Base-by-base conservation (phyloP, 768 basidiomycete genomes). In the Suillus hirtellus region DNA sequence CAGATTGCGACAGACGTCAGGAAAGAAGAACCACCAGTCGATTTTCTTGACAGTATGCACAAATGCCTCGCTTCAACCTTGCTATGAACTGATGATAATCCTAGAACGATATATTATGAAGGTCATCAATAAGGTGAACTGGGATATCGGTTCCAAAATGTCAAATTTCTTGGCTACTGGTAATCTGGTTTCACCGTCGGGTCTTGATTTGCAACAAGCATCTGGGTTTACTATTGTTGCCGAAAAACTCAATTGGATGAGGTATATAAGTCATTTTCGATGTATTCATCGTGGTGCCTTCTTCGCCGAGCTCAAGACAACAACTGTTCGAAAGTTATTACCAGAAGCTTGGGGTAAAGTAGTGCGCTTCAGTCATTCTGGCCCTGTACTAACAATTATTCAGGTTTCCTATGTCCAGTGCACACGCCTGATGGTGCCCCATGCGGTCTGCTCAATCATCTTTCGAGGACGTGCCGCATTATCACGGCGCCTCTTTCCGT, bases 201-300 rank as follows among this genome's bases (percentile, higher is more conserved):
- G 97, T 64, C 87, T 99, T 61, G 97, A 99, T 77, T 80, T 99
- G 17, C 96, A 99, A 74, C 97, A 99, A 76, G 90, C 96, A 0
- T 90, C 95, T 19, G 97, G 97, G n/a, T 99, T 96, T 77, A 99
- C 97, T 1, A 97, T 99, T 68, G 92, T 99, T 40, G 97, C 96
- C 6, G 97, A 99, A 80, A 99, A 99, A 77, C 83, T 99, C 64
- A 99, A 99, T 76, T 99, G 97, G 88, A 89, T 92, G 68, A 94
- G 97, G 43, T 99, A 98, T 76, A 95, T 99, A 76, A 92, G 92
- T 72, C 97, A 99, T 79, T 99, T 99, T 44, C 85, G 97, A 63
- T 97, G 93, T 75, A 95, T 99, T 37, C 97, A 99, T 78, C 93
- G 97, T 78, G 97, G 97, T 75, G 95, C 97, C 43, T 99, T 99